phyloP scores from a whole-genome alignment of 2,329 filamentous ascomycete species.

The Aspergillus persii region DNA sequence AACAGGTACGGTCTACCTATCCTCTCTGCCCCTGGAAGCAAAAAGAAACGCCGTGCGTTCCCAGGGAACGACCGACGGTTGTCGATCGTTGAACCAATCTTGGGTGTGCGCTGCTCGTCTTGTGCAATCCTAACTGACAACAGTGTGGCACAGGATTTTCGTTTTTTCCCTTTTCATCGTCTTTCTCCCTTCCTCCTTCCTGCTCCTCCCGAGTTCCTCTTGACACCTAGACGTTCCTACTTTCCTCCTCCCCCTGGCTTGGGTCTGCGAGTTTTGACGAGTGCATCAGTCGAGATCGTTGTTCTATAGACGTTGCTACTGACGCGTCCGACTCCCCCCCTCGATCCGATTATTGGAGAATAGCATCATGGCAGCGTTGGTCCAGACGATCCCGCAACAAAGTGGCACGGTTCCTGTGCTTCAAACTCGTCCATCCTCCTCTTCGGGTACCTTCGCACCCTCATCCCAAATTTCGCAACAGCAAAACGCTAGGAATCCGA shows the following conservation, averaged over 20 bases:
- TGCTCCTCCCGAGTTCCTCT: slow-evolving; percentile 16
- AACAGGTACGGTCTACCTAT: slow-evolving; percentile 27
- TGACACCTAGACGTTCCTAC: slow-evolving; percentile 14
- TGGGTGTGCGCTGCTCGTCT: slow-evolving; percentile 12
- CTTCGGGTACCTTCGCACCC: slow-evolving; percentile 55
- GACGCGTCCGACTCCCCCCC: slow-evolving; percentile 20
- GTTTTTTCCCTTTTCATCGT: slow-evolving; percentile 17
- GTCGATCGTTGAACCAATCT: slow-evolving; percentile 14
- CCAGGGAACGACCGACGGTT: neutral
- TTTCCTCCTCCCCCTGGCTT: slow-evolving; percentile 1
- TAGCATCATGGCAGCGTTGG: slow-evolving; percentile 75
- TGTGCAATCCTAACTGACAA: slow-evolving; percentile 26
- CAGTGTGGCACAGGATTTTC: slow-evolving; percentile 22
- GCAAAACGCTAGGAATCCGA: slow-evolving; percentile 39
- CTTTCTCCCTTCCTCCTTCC: slow-evolving; percentile 14
- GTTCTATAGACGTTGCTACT: slow-evolving; percentile 17
- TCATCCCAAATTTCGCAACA: slow-evolving; percentile 33
- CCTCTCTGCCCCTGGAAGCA: slow-evolving; percentile 7
- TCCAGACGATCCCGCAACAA: slow-evolving; percentile 77
- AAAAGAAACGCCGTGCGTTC: slow-evolving; percentile 6
- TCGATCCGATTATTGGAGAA: slow-evolving; percentile 19
- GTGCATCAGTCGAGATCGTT: slow-evolving; percentile 10
- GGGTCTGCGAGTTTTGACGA: slow-evolving; percentile 8
- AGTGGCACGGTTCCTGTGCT: slow-evolving; percentile 72
- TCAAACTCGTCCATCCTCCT: slow-evolving; percentile 67